These are phyloP conservation scores for Cylindrodendrum hubeiense DNA, from an alignment of 2,329 filamentous ascomycete species.

Conservation along the genomic window DNA sequence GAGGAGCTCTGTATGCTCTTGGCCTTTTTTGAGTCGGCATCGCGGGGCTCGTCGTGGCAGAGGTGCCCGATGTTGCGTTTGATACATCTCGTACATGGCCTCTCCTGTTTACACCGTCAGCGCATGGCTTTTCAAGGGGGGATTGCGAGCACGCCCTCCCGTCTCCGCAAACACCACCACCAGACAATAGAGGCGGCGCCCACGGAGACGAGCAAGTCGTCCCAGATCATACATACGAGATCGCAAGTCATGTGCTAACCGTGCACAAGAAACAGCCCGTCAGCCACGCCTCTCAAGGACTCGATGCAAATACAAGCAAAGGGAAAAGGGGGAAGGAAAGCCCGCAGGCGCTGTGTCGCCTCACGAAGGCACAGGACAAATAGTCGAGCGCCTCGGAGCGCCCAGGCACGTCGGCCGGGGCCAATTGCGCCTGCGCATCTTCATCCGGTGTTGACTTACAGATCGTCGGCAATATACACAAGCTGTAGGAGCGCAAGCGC, in stretches of 20 bases:
- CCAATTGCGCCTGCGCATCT: slow-evolving; percentile 42
- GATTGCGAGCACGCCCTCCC: slow-evolving; percentile 24
- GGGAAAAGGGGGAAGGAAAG: slow-evolving; percentile 22
- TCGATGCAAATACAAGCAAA: slow-evolving; percentile 29
- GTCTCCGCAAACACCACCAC: slow-evolving; percentile 27
- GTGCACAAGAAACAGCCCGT: slow-evolving; percentile 39
- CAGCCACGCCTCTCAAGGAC: slow-evolving; percentile 39
- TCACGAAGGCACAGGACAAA: slow-evolving; percentile 32
- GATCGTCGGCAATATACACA: slow-evolving; percentile 92
- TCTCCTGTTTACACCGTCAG: slow-evolving; percentile 72
- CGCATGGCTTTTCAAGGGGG: slow-evolving; percentile 28
- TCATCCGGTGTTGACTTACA: slow-evolving; percentile 71
- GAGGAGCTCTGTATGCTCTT: slow-evolving; percentile 69
- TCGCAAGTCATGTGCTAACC: slow-evolving; percentile 91
- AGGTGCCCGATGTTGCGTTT: slow-evolving; percentile 99
- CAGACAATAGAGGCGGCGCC: slow-evolving; percentile 21
- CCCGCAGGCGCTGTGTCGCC: slow-evolving; percentile 32
- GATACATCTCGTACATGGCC: slow-evolving; percentile 96
- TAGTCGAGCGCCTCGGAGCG: slow-evolving; percentile 30
- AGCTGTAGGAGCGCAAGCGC: slow-evolving; percentile 61
- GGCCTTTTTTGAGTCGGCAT: slow-evolving; percentile 82
- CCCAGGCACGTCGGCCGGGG: slow-evolving; percentile 27
- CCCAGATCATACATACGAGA: slow-evolving; percentile 72
- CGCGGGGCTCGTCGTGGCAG: slow-evolving; percentile 96
- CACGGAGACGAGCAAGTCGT: slow-evolving; percentile 27